Conservation (phyloP, 306 rosid genomes). For the Trifolium fragiferum region DNA sequence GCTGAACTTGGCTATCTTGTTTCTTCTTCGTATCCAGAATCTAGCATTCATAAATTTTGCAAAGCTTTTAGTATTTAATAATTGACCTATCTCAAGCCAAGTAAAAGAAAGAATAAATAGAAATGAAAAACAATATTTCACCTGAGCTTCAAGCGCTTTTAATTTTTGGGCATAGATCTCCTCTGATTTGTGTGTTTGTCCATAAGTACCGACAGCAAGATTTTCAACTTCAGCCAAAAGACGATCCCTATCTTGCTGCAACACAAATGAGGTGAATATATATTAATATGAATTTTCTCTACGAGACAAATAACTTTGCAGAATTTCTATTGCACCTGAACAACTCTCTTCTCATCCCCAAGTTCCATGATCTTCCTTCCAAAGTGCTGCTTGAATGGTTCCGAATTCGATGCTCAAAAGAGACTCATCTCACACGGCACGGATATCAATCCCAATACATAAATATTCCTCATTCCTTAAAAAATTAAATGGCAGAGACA, state of each 20-base stretch:
- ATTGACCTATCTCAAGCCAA: conserved; percentile 27
- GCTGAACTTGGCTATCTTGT: conserved; percentile 95
- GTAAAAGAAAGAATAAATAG: conserved; percentile 12
- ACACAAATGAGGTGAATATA: conserved; percentile 39
- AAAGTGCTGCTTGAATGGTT: conserved; percentile 85
- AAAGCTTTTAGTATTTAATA: conserved; percentile 27
- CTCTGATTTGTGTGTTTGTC: conserved; percentile 83
- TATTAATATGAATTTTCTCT: conserved; percentile 47
- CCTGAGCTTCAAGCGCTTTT: conserved; percentile 90
- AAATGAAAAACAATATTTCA: conserved; percentile 43
- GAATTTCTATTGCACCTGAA: conserved; percentile 66
- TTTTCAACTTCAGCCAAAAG: conserved; percentile 91
- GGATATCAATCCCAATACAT: conserved; percentile 31
- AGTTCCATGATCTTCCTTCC: conserved; percentile 93
- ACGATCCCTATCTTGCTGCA: conserved; percentile 90
- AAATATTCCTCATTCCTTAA: too few relatives aligned
- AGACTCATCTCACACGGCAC: conserved; percentile 89
- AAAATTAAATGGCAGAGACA: too few relatives aligned
- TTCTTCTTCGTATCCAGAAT: conserved; percentile 93
- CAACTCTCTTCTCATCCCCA: conserved; percentile 89
- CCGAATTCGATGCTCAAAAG: conserved; percentile 72
- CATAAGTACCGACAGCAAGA: conserved; percentile 86
- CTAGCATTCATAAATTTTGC: conserved; percentile 54
- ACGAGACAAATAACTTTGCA: conserved; percentile 28
- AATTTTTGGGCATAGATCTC: conserved; percentile 89